Evolutionary conservation across 2,329 filamentous ascomycete species (phyloP).

Genomic region (Gaeumannomyces sp.): DNA sequence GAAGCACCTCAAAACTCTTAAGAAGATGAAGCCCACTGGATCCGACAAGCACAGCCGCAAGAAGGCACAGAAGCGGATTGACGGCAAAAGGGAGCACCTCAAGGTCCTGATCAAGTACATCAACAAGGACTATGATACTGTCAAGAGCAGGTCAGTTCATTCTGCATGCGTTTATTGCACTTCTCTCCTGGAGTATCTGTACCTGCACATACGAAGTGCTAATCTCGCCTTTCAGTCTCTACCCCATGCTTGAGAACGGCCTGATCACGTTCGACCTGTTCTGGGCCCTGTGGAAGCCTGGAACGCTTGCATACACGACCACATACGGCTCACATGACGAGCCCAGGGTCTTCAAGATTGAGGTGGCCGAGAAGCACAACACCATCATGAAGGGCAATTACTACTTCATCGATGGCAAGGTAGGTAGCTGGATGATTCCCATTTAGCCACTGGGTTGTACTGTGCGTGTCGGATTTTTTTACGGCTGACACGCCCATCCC

Average conservation of each 20-base stretch:
- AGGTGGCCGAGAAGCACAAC: slow-evolving; percentile 64
- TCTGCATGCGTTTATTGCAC: neutral
- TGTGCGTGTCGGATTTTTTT: neutral
- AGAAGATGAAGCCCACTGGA: slow-evolving; percentile 43
- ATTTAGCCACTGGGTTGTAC: slow-evolving; percentile 30
- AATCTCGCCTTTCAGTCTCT: slow-evolving; percentile 44
- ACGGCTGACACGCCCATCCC: neutral
- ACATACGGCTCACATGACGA: slow-evolving; percentile 74
- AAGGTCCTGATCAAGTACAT: slow-evolving; percentile 46
- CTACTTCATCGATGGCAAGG: slow-evolving; percentile 67
- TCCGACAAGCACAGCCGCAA: slow-evolving; percentile 50
- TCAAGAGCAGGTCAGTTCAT: slow-evolving; percentile 52
- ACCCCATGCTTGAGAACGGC: slow-evolving; percentile 73
- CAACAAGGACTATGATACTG: slow-evolving; percentile 65
- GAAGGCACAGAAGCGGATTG: slow-evolving; percentile 52
- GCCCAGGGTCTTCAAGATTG: slow-evolving; percentile 76
- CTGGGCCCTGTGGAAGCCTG: slow-evolving; percentile 86
- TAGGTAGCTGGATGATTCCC: slow-evolving; percentile 15
- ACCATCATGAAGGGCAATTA: slow-evolving; percentile 66
- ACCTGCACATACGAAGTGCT: neutral
- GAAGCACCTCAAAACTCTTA: slow-evolving; percentile 56
- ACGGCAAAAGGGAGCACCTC: slow-evolving; percentile 56
- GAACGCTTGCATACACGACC: slow-evolving; percentile 69
- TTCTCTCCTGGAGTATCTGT: neutral
- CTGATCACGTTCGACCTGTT: slow-evolving; percentile 84